Evolutionary conservation across 2,329 filamentous ascomycete genomes (phyloP).

Genomic region (Tothia fuscella): DNA sequence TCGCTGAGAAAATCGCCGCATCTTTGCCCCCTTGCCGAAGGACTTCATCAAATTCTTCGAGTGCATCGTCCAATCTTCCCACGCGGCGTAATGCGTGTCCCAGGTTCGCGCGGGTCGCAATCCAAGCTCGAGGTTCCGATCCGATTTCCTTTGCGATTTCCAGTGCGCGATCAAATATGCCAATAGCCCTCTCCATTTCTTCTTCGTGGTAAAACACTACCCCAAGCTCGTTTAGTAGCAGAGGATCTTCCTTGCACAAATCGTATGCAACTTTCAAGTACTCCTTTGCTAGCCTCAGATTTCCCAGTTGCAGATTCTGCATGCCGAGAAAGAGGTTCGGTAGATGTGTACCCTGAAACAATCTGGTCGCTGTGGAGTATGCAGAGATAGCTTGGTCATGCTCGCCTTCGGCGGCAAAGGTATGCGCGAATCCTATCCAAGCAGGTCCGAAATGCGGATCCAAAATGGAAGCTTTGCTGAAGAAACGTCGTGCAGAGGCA

Average conservation of each 20-base stretch:
- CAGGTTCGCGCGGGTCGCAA: slow-evolving; percentile 76
- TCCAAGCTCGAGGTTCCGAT: slow-evolving; percentile 69
- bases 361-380: slow-evolving; percentile 83
- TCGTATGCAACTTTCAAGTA: slow-evolving; percentile 84
- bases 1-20: slow-evolving; percentile 64
- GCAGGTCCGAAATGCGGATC: slow-evolving; percentile 94
- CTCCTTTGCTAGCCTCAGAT: slow-evolving; percentile 85
- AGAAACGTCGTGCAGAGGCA: slow-evolving; percentile 86
- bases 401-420: slow-evolving; percentile 92
- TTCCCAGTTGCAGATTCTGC: slow-evolving; percentile 95
- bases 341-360: slow-evolving; percentile 95
- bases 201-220: slow-evolving; percentile 93
- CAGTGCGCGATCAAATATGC: slow-evolving; percentile 68
- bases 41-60: slow-evolving; percentile 77
- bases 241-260: slow-evolving; percentile 66
- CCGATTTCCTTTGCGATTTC: slow-evolving; percentile 68
- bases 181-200: slow-evolving; percentile 60
- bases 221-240: slow-evolving; percentile 90
- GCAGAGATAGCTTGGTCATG: slow-evolving; percentile 97
- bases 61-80: slow-evolving; percentile 55
- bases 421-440: slow-evolving; percentile 98
- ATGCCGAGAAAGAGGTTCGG: slow-evolving; percentile 94
- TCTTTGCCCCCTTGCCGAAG: slow-evolving; percentile 72
- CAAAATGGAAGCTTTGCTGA: slow-evolving; percentile 95
- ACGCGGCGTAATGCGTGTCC: slow-evolving; percentile 75